Base-by-base conservation (phyloP, 345 rosid species). In the Salix purpurea region DNA sequence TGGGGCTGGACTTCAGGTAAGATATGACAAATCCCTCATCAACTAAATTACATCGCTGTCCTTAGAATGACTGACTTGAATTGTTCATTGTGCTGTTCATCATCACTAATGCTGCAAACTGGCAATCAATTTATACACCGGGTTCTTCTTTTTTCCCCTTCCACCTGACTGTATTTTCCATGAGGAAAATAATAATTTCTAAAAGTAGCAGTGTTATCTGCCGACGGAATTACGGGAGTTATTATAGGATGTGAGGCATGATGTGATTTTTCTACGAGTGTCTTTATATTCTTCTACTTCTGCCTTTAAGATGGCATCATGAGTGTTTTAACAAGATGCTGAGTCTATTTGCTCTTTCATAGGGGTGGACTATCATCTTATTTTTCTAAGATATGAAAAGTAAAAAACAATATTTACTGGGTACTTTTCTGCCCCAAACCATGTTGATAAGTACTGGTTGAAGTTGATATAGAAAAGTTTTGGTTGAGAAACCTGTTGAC, bases 1-100 rank as follows among this genome's bases (percentile, higher is more conserved):
- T 1, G 99, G 99, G 32, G 98, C 97, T 28, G 99, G 99, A 75
- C 99, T 96, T 79, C 99, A 93, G 96, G 99, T 95, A 86, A 77
- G 80, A 77, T 64, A 30, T 5, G 6, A 50, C 67, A 70, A 42
- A 30, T 19, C 23, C 13, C 50, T 32, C 39, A 12, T 64, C 26
- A 40, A 23, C 19, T 26, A 24, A 30, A 37, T n/a, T 26, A 64
- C 61, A 4, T 12, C n/a, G 56, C 58, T 77, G 11, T 1, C 37
- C 18, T 11, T 26, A 68, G 52, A 28, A 9, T 15, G n/a, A 10
- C 61, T 4, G 50, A 9, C 69, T 7, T 9, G 26, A 46, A 13
- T 46, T 60, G 39, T 74, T 65, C 28, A 40, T n/a, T 21, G 11
- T 54, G 34, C 75, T 73, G 40, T 39, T 5, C 26, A 19, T 70